A percentile compares a stretch with the other conserved stretches of the same genome.
Evolutionary conservation across 768 basidiomycete genomes (phyloP).

Genomic region (Phanerochaete sordida): DNA sequence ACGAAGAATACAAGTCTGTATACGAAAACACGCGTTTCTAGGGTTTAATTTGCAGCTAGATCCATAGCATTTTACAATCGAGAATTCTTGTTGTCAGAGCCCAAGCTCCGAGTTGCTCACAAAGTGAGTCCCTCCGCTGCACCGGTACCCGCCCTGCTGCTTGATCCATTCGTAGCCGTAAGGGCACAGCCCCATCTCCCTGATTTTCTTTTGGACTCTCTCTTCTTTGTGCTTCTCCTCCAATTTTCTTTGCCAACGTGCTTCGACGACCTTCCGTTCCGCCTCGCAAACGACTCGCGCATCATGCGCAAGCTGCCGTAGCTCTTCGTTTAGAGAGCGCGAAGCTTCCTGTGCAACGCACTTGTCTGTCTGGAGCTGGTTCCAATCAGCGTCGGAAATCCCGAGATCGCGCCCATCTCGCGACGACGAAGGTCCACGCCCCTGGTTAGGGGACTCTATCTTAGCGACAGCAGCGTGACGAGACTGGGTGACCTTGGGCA

Average conservation of each 20-base stretch:
- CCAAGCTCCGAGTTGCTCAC: constrained; percentile 29
- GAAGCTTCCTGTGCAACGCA: constrained; percentile 27
- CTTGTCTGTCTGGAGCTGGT: constrained; percentile 42
- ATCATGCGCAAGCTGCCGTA: neutral
- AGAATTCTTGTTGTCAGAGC: too few species aligned
- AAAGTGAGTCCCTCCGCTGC: constrained; percentile 43
- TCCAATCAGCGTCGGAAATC: constrained; percentile 51
- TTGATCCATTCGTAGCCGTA: constrained; percentile 44
- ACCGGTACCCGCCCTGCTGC: constrained; percentile 39
- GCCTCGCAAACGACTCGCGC: neutral
- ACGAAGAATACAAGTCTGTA: too few species aligned
- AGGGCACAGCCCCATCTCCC: constrained; percentile 47
- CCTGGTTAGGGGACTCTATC: neutral
- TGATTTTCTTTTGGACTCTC: constrained; percentile 38
- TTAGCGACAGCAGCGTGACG: neutral
- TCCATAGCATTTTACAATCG: too few species aligned
- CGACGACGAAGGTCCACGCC: neutral
- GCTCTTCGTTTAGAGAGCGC: constrained; percentile 19
- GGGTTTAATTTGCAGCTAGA: too few species aligned
- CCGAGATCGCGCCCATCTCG: constrained; percentile 39
- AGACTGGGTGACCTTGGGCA: neutral
- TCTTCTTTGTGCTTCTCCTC: constrained; percentile 36
- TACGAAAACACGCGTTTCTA: too few species aligned
- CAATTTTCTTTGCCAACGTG: constrained; percentile 24
- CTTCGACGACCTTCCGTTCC: neutral